phyloP scores from a whole-genome alignment of 1,284 basidiomycete species.

The Binderoboletus segoi region DNA sequence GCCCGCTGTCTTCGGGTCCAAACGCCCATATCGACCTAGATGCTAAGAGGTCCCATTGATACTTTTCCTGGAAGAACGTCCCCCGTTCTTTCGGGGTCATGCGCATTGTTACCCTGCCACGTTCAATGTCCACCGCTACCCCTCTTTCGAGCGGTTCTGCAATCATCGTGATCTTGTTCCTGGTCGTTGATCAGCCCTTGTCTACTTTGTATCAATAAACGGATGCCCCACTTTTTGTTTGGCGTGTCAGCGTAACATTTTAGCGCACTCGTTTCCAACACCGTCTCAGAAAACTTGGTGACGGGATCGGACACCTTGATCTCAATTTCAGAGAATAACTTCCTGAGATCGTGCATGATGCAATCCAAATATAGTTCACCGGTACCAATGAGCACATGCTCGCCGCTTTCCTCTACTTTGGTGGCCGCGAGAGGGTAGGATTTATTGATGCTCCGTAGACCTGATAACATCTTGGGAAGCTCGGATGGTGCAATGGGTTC shows the following conservation, averaged over 20 bases:
- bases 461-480: slow-evolving; percentile 97
- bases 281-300: slow-evolving; percentile 98
- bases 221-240: slow-evolving; percentile 85
- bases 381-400: slow-evolving; percentile 96
- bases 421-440: slow-evolving; percentile 93
- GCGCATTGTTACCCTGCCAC: slow-evolving; percentile 87
- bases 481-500: slow-evolving; percentile 98
- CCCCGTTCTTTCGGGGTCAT: slow-evolving; percentile 94
- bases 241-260: slow-evolving; percentile 99
- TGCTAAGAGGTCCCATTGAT: slow-evolving; percentile 97
- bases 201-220: slow-evolving; percentile 2
- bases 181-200: slow-evolving; percentile 36
- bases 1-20: slow-evolving; percentile 93
- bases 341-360: slow-evolving; percentile 94
- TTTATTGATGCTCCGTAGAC: slow-evolving; percentile 96
- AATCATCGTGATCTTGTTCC: slow-evolving; percentile 98
- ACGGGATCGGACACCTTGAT: slow-evolving; percentile 99
- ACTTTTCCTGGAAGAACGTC: slow-evolving; percentile 93
- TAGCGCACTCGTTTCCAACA: slow-evolving; percentile 95
- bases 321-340: slow-evolving; percentile 96
- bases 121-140: slow-evolving; percentile 92
- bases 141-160: slow-evolving; percentile 94
- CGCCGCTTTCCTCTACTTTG: slow-evolving; percentile 98
- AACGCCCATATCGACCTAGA: slow-evolving; percentile 99
- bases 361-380: slow-evolving; percentile 98